Conservation (phyloP, 2,329 filamentous ascomycete genomes). For the Sporothrix pallida region DNA sequence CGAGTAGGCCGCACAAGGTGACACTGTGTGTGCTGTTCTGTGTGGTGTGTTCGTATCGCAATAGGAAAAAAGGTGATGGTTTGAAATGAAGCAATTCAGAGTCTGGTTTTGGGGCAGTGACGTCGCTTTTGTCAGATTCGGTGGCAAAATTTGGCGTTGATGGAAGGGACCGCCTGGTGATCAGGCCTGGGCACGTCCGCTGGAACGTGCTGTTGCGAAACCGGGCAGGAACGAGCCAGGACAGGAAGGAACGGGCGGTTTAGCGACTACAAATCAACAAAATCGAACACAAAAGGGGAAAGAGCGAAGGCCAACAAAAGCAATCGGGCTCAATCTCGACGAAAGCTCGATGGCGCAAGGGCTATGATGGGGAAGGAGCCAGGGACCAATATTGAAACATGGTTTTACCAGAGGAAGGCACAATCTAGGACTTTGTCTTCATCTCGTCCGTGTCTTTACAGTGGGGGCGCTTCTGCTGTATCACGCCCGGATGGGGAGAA, state of each 20-base stretch:
- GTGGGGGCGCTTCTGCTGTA: not conserved
- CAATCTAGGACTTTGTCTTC: not conserved
- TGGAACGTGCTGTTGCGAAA: slow-evolving; percentile 13
- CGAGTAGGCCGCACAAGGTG: not conserved
- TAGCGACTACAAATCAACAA: not conserved
- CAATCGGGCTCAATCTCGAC: not conserved
- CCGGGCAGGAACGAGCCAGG: not conserved
- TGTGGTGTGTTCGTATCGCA: not conserved
- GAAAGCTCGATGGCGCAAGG: not conserved
- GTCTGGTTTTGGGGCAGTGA: slow-evolving; percentile 15
- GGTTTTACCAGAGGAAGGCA: not conserved
- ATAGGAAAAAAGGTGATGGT: not conserved
- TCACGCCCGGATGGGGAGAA: not conserved
- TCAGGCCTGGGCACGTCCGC: not conserved
- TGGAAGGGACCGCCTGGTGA: not conserved
- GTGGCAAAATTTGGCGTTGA: slow-evolving; percentile 13
- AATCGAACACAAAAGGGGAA: not conserved
- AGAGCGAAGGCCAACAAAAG: not conserved
- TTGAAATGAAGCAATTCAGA: slow-evolving; percentile 23
- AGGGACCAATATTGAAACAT: not conserved
- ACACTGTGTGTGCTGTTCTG: not conserved
- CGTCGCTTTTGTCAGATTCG: slow-evolving; percentile 21
- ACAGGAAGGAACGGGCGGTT: not conserved
- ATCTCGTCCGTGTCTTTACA: not conserved
- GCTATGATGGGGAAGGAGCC: not conserved